Conservation (phyloP, 164 flowering plant species). For the Kingdonia uniflora region DNA sequence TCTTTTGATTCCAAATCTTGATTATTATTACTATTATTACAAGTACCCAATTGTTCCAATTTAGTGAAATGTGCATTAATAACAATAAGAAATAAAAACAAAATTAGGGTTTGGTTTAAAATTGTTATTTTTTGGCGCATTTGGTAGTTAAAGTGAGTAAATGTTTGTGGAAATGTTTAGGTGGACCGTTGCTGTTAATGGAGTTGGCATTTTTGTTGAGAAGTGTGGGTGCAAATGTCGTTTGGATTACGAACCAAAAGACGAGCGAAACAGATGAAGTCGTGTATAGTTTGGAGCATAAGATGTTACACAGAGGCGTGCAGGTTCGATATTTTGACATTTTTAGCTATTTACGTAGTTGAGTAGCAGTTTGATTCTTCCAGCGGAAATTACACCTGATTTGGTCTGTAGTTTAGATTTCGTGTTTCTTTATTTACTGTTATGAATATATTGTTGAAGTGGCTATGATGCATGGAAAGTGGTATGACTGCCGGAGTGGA, state of each 20-base stretch:
- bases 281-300: slow-evolving; percentile 58
- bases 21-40: too few species aligned
- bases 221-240: slow-evolving; percentile 67
- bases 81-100: neutral
- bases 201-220: slow-evolving; percentile 90
- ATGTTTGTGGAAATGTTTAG: slow-evolving; percentile 20
- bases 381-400: too few species aligned
- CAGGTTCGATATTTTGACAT: slow-evolving; percentile 34
- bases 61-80: too few species aligned
- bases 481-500: too few species aligned
- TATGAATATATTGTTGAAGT: too few species aligned
- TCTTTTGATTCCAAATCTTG: neutral
- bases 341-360: too few species aligned
- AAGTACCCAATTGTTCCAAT: too few species aligned
- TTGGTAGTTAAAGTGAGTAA: neutral
- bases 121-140: neutral
- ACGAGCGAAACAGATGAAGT: slow-evolving; percentile 57
- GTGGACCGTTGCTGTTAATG: slow-evolving; percentile 91
- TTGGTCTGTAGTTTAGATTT: too few species aligned
- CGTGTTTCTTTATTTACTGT: too few species aligned
- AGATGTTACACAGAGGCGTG: slow-evolving; percentile 74
- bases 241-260: slow-evolving; percentile 75
- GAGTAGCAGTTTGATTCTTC: too few species aligned
- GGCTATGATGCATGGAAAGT: too few species aligned
- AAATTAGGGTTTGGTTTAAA: neutral